Evolutionary conservation across 306 rosid species (phyloP), one percentile per base, ranked within the genome.

Genomic region (Acacia melanoxylon): DNA sequence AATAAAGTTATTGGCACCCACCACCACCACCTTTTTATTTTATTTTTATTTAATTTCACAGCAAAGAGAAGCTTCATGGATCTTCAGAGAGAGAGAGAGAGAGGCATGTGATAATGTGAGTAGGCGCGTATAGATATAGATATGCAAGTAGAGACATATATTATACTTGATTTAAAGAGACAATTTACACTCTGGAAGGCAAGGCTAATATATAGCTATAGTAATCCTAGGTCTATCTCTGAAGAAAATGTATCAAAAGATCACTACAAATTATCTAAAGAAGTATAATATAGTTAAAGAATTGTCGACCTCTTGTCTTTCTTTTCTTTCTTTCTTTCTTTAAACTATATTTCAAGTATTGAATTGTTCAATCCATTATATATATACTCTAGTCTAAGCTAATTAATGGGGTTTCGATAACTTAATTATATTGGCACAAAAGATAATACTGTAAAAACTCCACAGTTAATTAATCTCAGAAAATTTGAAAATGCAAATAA

Each of bases 1-100:
- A 86, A 93, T 93, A 94, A 94, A 94, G 98, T 78, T 84, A 78
- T 81, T 86, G 87, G 75, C 86, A 87, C 87, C 75, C 74, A 17
- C 54, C 73, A 67, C 61, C 61, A 20, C 12, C 63, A 17, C 88
- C 89, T 12, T 2, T 69, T 22, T 20, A 17, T n/a, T 24, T 14
- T 22, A 10, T 70, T 41, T 78, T 24, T 24, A 48, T 67, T 52
- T 78, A 59, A 19, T 54, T 14, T 79, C 31, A 74, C 42, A 68
- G 74, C 80, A 85, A 75, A 81, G 68, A 63, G 58, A 83, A 88
- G 81, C 85, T 84, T 82, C 85, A 88, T 76, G 84, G 74, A 81
- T 82, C 89, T 67, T 88, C 73, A 63, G 65, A 65, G 46, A 76
- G 52, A 72, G 73, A 27, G 68, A 54, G 62, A 25, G 27, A 71